These are phyloP conservation scores for Penicillium bialowiezense DNA, from an alignment of 495 filamentous ascomycete genomes.

Conservation along the genomic window DNA sequence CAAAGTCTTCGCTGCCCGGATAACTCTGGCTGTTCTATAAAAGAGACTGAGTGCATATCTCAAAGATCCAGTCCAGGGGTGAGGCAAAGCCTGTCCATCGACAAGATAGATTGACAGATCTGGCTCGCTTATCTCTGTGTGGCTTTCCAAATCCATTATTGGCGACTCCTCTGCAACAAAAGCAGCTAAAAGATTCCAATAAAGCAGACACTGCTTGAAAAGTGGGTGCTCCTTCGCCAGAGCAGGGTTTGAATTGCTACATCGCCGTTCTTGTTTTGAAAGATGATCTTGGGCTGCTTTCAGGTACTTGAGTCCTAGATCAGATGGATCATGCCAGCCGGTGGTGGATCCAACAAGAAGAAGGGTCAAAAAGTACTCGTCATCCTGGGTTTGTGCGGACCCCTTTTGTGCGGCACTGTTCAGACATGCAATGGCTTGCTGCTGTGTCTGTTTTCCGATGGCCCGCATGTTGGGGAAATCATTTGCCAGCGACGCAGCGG, in stretches of 20 bases:
- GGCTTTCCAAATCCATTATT: constrained; percentile 17
- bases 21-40: constrained; percentile 20
- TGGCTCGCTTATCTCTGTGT: constrained; percentile 10
- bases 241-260: constrained; percentile 14
- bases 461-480: constrained; percentile 24
- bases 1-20: constrained; percentile 15
- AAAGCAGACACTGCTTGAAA: constrained; percentile 24
- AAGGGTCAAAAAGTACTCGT: constrained; percentile 25
- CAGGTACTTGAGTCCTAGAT: constrained; percentile 21
- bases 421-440: constrained; percentile 25
- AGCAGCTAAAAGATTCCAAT: constrained; percentile 24
- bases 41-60: constrained; percentile 19
- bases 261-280: constrained; percentile 13
- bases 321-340: constrained; percentile 21
- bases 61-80: constrained; percentile 25
- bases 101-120: constrained; percentile 23
- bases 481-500: constrained; percentile 24
- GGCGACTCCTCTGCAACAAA: constrained; percentile 25
- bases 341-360: constrained; percentile 25
- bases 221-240: constrained; percentile 24
- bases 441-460: constrained; percentile 24
- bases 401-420: constrained; percentile 15
- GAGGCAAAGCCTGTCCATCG: constrained; percentile 21
- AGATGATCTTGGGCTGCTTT: constrained; percentile 25
- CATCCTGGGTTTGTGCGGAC: constrained; percentile 16